These are phyloP conservation scores for Chalara sp. DNA, from an alignment of 2,329 filamentous ascomycete genomes.

Conservation along the genomic window DNA sequence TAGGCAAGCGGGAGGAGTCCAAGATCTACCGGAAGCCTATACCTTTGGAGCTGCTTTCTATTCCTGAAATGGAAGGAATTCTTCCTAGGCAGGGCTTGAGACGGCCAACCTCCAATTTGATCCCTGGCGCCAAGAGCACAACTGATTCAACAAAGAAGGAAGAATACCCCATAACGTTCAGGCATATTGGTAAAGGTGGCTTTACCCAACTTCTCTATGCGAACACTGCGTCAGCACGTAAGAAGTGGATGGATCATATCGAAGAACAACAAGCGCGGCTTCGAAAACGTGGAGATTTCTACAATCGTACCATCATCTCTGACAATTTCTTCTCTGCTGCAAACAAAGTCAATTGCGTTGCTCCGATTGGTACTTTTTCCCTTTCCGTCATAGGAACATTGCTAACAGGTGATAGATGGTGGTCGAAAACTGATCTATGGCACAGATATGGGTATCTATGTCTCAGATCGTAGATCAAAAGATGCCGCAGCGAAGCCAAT, in stretches of 20 bases:
- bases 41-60: constrained; percentile 84
- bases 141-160: constrained; percentile 59
- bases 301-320: constrained; percentile 63
- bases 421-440: constrained; percentile 91
- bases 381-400: constrained; percentile 10
- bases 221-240: constrained; percentile 74
- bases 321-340: constrained; percentile 52
- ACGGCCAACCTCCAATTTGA: constrained; percentile 79
- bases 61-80: constrained; percentile 95
- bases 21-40: constrained; percentile 94
- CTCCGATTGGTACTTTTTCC: constrained; percentile 68
- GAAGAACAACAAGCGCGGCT: constrained; percentile 84
- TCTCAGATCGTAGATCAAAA: constrained; percentile 85
- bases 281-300: constrained; percentile 83
- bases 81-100: constrained; percentile 78
- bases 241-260: constrained; percentile 97
- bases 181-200: constrained; percentile 89
- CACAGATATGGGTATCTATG: constrained; percentile 88
- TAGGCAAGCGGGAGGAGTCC: constrained; percentile 89
- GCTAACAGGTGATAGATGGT: constrained; percentile 55
- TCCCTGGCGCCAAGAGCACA: constrained; percentile 51
- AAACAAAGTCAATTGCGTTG: constrained; percentile 90
- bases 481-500: constrained; percentile 67
- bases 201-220: constrained; percentile 90
- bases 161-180: constrained; percentile 92